These are phyloP conservation scores for Serendipita vermifera DNA, from an alignment of 768 basidiomycete species.

Conservation along the genomic window DNA sequence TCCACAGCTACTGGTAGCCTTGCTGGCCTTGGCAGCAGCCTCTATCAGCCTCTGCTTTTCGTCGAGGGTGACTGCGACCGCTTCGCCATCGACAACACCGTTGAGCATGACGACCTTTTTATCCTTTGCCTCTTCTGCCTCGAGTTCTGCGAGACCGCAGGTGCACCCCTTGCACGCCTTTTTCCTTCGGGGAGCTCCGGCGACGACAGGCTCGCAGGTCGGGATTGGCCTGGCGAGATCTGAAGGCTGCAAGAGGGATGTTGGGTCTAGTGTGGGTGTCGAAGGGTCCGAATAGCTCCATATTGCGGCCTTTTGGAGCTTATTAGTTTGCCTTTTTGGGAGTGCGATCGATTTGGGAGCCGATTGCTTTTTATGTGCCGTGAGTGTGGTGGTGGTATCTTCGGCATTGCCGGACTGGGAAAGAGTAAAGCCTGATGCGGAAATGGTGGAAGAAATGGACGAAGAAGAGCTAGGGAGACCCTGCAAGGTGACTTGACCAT, in stretches of 20 bases:
- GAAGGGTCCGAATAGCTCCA: conserved; percentile 69
- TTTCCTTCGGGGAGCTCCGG: conserved; percentile 50
- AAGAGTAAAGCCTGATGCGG: conserved; percentile 10
- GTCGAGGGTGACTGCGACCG: conserved; percentile 37
- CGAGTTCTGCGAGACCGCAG: conserved; percentile 93
- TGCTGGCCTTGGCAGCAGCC: conserved; percentile 60
- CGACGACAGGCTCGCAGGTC: conserved; percentile 52
- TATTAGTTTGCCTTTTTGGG: conserved; percentile 33
- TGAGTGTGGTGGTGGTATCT: not conserved
- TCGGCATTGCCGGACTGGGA: conserved; percentile 24
- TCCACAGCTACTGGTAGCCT: conserved; percentile 93
- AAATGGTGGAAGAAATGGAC: conserved; percentile 14
- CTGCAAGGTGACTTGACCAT: conserved; percentile 56
- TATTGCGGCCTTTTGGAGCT: conserved; percentile 73
- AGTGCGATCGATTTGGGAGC: conserved; percentile 39
- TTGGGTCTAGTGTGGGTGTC: conserved; percentile 66
- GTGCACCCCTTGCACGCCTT: conserved; percentile 94
- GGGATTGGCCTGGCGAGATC: conserved; percentile 71
- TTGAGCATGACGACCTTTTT: conserved; percentile 59
- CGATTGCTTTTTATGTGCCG: not conserved
- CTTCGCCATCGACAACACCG: conserved; percentile 45
- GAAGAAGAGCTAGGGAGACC: conserved; percentile 29
- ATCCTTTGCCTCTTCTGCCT: conserved; percentile 54
- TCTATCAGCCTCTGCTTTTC: conserved; percentile 54
- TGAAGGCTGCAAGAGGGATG: conserved; percentile 66